Base-by-base conservation (phyloP, 305 asterid genomes). In the Solanum hybrid region DNA sequence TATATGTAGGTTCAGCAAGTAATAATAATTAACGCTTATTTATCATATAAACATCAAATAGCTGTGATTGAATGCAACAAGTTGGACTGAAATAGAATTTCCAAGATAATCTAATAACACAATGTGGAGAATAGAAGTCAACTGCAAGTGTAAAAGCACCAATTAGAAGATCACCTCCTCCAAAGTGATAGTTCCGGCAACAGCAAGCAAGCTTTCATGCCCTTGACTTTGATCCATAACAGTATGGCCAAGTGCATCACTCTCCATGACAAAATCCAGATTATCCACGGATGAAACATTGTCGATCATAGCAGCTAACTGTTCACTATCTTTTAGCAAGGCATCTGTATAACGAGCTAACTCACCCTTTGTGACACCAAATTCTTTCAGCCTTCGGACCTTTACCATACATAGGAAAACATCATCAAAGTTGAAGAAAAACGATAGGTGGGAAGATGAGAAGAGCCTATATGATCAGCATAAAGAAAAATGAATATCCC, bases 191-290 rank as follows among this genome's bases (percentile, higher is more conserved):
- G 99, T 98, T 90, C 97, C 96, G 79, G 99, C 99, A 91, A 98
- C 90, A 91, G 96, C 96, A 93, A 98, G 92, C 94, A 98, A 94
- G 93, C 99, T 94, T 93, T 97, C 99, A 79, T 98, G 99, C 80
- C 99, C 99, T 94, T 98, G 99, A 90, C 95, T 93, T 91, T 97
- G 99, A 93, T 98, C 99, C 99, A 97, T 98, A 90, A 98, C 96
- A 81, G 95, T 97, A 90, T 98, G 99, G 89, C 98, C 97, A 65
- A 98, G 99, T 89, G 99, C 99, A 94, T 97, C 99, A 91, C 97
- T 97, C 95, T 98, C 99, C 99, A 98, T 98, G 51, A 96, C 91
- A 92, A 98, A 97, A 92, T 98, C 99, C 90, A 98, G 94, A 93
- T 97, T 98, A 93, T 98, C 99, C 95, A 97, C 98, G 12, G 99